A percentile compares a stretch with the other conserved stretches of the same genome.
These are phyloP conservation scores for Penicillium digitatum DNA, from an alignment of 2,329 filamentous ascomycete species.

Conservation along the genomic window DNA sequence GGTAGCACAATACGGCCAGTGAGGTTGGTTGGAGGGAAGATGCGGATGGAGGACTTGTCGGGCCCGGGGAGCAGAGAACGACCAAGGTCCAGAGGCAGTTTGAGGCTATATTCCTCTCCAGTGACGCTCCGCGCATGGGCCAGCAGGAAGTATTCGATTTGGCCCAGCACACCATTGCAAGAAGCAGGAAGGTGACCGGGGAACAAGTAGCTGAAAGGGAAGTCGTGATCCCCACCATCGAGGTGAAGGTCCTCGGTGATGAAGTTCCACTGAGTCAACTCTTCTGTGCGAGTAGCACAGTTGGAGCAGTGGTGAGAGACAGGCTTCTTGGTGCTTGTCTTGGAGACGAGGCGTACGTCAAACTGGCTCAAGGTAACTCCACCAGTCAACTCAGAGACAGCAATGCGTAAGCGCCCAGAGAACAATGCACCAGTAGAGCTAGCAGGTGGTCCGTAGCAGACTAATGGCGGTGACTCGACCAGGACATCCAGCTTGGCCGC, in stretches of 20 bases:
- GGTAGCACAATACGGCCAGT: conserved; percentile 79
- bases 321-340: conserved; percentile 73
- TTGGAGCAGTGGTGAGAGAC: conserved; percentile 73
- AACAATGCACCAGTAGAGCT: conserved; percentile 79
- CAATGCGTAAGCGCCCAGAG: conserved; percentile 74
- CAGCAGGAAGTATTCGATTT: conserved; percentile 73
- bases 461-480: conserved; percentile 81
- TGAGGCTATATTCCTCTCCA: conserved; percentile 61
- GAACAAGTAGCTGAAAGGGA: conserved; percentile 85
- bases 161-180: conserved; percentile 67
- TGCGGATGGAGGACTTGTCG: conserved; percentile 84
- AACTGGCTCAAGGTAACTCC: conserved; percentile 67
- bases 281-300: conserved; percentile 67
- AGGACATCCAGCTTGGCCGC: conserved; percentile 55
- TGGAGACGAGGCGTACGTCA: conserved; percentile 66
- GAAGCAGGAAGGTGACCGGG: conserved; percentile 81
- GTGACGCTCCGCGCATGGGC: conserved; percentile 61
- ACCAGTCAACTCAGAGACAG: conserved; percentile 60
- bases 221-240: conserved; percentile 62
- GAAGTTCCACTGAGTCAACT: conserved; percentile 77
- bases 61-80: conserved; percentile 73
- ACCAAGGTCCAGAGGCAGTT: conserved; percentile 67
- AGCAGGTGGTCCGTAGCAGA: conserved; percentile 73
- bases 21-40: conserved; percentile 95
- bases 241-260: conserved; percentile 51